Evolutionary conservation across 306 rosid genomes (phyloP).

Genomic region (Castanospermum australe): DNA sequence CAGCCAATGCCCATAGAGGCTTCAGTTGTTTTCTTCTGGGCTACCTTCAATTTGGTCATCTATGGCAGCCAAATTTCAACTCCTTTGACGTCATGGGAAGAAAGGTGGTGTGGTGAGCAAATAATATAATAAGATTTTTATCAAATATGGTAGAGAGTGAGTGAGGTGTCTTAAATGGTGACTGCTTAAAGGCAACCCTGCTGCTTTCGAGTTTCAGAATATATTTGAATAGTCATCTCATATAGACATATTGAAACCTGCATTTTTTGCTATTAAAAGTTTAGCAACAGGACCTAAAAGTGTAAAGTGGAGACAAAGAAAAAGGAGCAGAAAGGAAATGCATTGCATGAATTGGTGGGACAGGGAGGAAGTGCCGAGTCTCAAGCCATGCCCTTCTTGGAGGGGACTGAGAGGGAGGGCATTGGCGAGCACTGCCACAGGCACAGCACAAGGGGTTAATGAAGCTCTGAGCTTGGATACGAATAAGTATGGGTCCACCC

Average conservation of each 20-base stretch:
- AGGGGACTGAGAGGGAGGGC: neutral
- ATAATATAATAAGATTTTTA: conserved; percentile 2
- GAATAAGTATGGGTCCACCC: conserved; percentile 36
- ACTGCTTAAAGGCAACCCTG: conserved; percentile 18
- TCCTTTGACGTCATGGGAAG: conserved; percentile 38
- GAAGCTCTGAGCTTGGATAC: conserved; percentile 13
- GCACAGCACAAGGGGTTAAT: conserved; percentile 18
- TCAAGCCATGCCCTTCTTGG: conserved; percentile 25
- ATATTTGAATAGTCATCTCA: conserved; percentile 13
- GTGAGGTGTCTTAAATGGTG: conserved; percentile 25
- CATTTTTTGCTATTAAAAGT: conserved; percentile 25
- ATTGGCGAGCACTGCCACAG: conserved; percentile 22
- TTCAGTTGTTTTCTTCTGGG: conserved; percentile 16
- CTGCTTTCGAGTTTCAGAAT: neutral
- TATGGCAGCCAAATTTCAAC: conserved; percentile 25
- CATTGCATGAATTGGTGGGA: conserved; percentile 32
- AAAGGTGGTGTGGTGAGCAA: neutral
- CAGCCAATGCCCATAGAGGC: neutral
- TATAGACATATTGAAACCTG: conserved; percentile 27
- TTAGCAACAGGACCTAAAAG: conserved; percentile 13
- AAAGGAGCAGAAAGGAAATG: conserved; percentile 14
- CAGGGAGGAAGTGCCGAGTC: conserved; percentile 27
- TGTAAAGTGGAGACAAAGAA: conserved; percentile 21
- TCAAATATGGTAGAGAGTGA: conserved; percentile 11
- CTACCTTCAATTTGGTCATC: conserved; percentile 21